phyloP scores from a whole-genome alignment of 2,329 filamentous ascomycete genomes.

The Westerdykella ornata region DNA sequence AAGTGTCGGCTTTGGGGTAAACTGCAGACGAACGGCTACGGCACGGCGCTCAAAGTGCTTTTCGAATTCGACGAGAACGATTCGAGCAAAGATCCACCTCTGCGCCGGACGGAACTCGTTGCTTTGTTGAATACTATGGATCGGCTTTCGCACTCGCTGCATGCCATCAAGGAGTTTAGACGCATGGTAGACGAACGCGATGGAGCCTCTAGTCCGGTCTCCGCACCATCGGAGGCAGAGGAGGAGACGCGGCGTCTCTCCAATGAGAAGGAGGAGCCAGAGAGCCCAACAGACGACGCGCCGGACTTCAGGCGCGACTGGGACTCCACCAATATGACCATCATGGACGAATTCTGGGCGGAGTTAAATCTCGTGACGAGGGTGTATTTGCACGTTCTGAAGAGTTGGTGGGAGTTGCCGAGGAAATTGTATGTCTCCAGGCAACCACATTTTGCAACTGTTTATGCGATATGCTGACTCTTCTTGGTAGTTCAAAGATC shows the following conservation, averaged over 20 bases:
- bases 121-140: slow-evolving; percentile 92
- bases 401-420: slow-evolving; percentile 64
- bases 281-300: slow-evolving; percentile 37
- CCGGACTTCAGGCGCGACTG: slow-evolving; percentile 39
- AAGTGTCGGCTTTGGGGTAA: slow-evolving; percentile 99
- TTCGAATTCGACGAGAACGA: slow-evolving; percentile 80
- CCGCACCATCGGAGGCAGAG: slow-evolving; percentile 15
- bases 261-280: slow-evolving; percentile 15
- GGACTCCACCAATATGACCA: slow-evolving; percentile 38
- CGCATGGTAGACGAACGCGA: slow-evolving; percentile 43
- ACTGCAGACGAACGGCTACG: slow-evolving; percentile 89
- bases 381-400: slow-evolving; percentile 60
- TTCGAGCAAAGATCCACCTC: slow-evolving; percentile 57
- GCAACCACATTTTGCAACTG: neutral
- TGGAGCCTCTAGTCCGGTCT: slow-evolving; percentile 18
- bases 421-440: slow-evolving; percentile 61
- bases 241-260: slow-evolving; percentile 26
- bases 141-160: slow-evolving; percentile 73
- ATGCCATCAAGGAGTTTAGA: slow-evolving; percentile 67
- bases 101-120: slow-evolving; percentile 87
- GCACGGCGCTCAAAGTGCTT: slow-evolving; percentile 87
- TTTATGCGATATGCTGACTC: neutral
- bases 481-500: slow-evolving; percentile 46
- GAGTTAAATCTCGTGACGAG: slow-evolving; percentile 60
- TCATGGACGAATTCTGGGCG: slow-evolving; percentile 53